Evolutionary conservation across 202 grass and related monocot genomes (phyloP).

Genomic region (Musa balbisiana): DNA sequence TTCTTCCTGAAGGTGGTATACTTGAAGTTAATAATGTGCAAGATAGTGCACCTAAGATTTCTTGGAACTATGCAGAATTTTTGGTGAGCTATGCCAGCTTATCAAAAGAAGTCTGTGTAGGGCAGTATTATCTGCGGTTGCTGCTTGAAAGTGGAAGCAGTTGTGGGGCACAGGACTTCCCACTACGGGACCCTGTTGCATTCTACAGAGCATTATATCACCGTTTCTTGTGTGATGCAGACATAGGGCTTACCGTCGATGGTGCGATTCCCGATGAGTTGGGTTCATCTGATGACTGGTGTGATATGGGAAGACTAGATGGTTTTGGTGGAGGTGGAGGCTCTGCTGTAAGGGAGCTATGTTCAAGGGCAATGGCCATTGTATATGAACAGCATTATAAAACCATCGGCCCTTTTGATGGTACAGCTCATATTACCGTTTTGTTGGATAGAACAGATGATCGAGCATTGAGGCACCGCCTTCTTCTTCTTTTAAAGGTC

Average conservation of each 20-base stretch:
- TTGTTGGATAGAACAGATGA: conserved; percentile 95
- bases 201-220: conserved; percentile 98
- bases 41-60: conserved; percentile 78
- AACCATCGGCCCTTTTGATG: conserved; percentile 90
- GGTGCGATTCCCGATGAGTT: conserved; percentile 95
- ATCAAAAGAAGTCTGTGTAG: conserved; percentile 96
- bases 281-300: conserved; percentile 97
- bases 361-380: conserved; percentile 95
- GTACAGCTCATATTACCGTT: conserved; percentile 89
- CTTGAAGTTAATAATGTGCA: conserved; percentile 42
- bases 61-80: conserved; percentile 98
- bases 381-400: conserved; percentile 96
- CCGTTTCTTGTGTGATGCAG: conserved; percentile 94
- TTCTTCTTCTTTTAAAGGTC: conserved; percentile 83
- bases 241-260: conserved; percentile 93
- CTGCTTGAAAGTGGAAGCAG: conserved; percentile 87
- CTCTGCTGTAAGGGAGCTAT: conserved; percentile 91
- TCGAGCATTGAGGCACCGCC: conserved; percentile 75
- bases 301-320: conserved; percentile 97
- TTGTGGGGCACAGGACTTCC: conserved; percentile 67
- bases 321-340: conserved; percentile 97
- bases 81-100: conserved; percentile 84
- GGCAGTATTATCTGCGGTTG: conserved; percentile 86
- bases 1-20: conserved; percentile 61
- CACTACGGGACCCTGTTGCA: conserved; percentile 78